Evolutionary conservation across 495 filamentous ascomycete species (phyloP), one percentile per base, ranked within the genome.

Genomic region (Apiosordaria backusii): DNA sequence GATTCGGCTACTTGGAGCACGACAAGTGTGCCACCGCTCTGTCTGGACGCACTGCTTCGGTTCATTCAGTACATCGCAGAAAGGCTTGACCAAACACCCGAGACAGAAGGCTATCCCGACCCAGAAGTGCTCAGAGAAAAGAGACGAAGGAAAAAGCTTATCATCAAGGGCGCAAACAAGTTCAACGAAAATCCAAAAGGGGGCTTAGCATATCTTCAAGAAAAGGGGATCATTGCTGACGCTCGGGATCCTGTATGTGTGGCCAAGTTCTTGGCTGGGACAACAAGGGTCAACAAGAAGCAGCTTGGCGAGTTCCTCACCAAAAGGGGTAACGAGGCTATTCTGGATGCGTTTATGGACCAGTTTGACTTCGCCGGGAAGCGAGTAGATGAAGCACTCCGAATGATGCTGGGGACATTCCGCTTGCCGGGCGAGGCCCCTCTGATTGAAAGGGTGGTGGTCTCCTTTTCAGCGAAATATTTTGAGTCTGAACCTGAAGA

Each of bases 1-100:
- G 95, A 99, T 72, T 97, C 95, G 3, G 96, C 93, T 13, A 98
- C 94, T 23, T 99, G 95, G 95, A 99, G 95, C 76, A 99, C 95
- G 0, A 97, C 95, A 25, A 99, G 96, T 74, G 95, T 99, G 13
- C 95, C 95, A 19, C 95, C 96, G 3, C 77, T 99, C 21, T 99
- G 96, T 72, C 80, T 99, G 9, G 95, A 99, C 72, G 90, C 95
- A 57, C 83, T 98, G 1, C 83, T 99, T 16, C 88, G 92, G 18
- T 98, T 92, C 69, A 84, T 99, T 53, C 93, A 96, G 71, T 97
- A 89, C 62, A 88, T 99, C 64, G 88, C 92, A 13, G 94, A 97
- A 69, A 84, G 95, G 64, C 77, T 98, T 15, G 87, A 97, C 67
- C 84, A 93, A 63, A 80, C 85, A 27, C 88, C 89, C 1, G 70